These are phyloP conservation scores for Globisporangium yorkense DNA, from an alignment of 352 stramenopile genomes.

Conservation along the genomic window DNA sequence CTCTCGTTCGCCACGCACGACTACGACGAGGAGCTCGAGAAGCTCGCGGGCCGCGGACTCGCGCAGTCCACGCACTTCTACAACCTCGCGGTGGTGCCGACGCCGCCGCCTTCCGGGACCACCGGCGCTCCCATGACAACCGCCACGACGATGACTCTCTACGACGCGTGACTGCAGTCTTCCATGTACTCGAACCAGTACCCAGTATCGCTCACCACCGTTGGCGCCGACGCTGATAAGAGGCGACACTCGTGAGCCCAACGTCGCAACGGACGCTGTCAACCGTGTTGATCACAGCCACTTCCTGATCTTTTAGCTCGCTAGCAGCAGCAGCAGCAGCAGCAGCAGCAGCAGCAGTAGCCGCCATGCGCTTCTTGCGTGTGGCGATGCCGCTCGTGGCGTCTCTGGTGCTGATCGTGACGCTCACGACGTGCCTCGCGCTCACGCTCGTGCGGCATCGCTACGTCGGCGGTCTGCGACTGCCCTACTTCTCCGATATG, in stretches of 20 bases:
- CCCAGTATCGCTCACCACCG: no score
- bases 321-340: no score
- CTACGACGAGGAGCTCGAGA: conserved; percentile 13
- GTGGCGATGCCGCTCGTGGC: conserved; percentile 27
- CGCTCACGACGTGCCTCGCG: conserved; percentile 34
- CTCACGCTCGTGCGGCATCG: conserved; percentile 28
- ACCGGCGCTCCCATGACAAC: no score
- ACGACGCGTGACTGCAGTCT: no score
- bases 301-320: no score
- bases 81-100: conserved; percentile 9
- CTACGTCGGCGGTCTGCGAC: conserved; percentile 40
- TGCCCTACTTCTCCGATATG: conserved; percentile 59
- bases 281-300: no score
- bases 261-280: no score
- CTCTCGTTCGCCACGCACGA: conserved; percentile 38
- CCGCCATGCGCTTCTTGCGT: neutral
- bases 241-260: no score
- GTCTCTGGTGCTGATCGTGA: conserved; percentile 27
- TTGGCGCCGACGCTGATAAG: no score
- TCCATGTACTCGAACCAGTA: no score
- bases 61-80: conserved; percentile 14
- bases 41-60: conserved; percentile 1
- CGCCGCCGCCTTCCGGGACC: neutral
- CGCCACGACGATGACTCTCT: no score
- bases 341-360: no score